phyloP scores from a whole-genome alignment of 495 filamentous ascomycete genomes.

The Penicillium goetzii region DNA sequence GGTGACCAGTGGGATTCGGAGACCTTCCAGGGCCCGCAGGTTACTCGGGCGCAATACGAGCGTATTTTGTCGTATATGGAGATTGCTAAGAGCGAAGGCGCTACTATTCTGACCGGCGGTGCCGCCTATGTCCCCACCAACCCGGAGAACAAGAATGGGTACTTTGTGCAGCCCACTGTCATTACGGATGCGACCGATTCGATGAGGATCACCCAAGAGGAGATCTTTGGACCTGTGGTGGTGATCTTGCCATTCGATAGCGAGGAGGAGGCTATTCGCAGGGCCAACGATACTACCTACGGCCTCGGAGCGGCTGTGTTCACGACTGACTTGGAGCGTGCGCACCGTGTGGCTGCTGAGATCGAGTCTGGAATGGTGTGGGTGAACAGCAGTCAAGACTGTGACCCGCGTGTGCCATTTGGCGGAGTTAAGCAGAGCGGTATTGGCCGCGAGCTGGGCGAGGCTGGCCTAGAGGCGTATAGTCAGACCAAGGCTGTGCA shows the following conservation, averaged over 20 bases:
- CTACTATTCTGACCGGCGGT: slow-evolving; percentile 74
- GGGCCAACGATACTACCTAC: slow-evolving; percentile 86
- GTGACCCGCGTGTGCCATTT: slow-evolving; percentile 75
- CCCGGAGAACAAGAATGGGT: slow-evolving; percentile 54
- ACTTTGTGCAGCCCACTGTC: slow-evolving; percentile 72
- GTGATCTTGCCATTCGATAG: slow-evolving; percentile 77
- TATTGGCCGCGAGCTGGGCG: slow-evolving; percentile 85
- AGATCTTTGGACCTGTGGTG: slow-evolving; percentile 89
- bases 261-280: slow-evolving; percentile 78
- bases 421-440: slow-evolving; percentile 95
- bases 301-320: slow-evolving; percentile 88
- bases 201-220: slow-evolving; percentile 71
- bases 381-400: slow-evolving; percentile 84
- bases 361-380: slow-evolving; percentile 96
- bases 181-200: slow-evolving; percentile 69
- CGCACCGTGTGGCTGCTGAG: slow-evolving; percentile 78
- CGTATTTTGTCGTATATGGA: slow-evolving; percentile 79
- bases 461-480: slow-evolving; percentile 80
- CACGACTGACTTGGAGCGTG: slow-evolving; percentile 74
- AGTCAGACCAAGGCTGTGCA: slow-evolving; percentile 77
- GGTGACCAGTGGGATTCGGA: slow-evolving; percentile 80
- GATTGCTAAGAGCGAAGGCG: slow-evolving; percentile 78
- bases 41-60: slow-evolving; percentile 84
- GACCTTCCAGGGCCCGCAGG: slow-evolving; percentile 88
- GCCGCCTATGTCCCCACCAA: slow-evolving; percentile 63